phyloP scores from a whole-genome alignment of 2,329 filamentous ascomycete genomes.

The Penicillium sp. region DNA sequence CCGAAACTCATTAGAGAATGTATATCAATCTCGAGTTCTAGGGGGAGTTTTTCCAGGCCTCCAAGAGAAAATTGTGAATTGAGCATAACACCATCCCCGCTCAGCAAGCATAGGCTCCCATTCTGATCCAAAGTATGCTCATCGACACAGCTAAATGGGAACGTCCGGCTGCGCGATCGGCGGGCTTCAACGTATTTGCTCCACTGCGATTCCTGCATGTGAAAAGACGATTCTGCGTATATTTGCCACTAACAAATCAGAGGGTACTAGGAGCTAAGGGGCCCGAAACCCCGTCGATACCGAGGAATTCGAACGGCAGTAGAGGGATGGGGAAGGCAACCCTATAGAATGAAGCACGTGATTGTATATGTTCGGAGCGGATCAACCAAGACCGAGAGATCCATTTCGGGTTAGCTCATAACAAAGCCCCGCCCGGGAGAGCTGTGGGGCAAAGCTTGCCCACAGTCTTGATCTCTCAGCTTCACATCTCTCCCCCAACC shows the following conservation, averaged over 20 bases:
- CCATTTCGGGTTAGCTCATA: background rate
- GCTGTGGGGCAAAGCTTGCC: too few species aligned
- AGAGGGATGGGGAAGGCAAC: background rate
- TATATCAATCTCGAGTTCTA: background rate
- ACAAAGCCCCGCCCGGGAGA: too few species aligned
- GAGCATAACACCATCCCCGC: background rate
- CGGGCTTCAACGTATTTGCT: too few species aligned
- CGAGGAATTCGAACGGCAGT: too few species aligned
- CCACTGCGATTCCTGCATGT: too few species aligned
- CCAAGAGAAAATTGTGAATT: background rate
- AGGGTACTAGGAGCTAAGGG: too few species aligned
- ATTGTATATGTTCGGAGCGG: background rate
- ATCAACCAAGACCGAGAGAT: too few species aligned
- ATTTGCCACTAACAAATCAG: too few species aligned
- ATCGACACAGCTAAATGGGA: too few species aligned
- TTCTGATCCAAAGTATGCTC: background rate
- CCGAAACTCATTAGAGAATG: background rate
- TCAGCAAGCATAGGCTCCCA: background rate
- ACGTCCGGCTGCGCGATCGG: too few species aligned
- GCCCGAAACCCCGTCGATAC: too few species aligned
- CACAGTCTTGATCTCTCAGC: background rate
- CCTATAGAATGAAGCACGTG: background rate
- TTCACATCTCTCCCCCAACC: background rate
- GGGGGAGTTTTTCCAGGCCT: background rate
- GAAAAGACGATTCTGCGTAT: too few species aligned